Conservation (phyloP, 2,329 filamentous ascomycete genomes). For the Pyrenophora tritici-repentis region DNA sequence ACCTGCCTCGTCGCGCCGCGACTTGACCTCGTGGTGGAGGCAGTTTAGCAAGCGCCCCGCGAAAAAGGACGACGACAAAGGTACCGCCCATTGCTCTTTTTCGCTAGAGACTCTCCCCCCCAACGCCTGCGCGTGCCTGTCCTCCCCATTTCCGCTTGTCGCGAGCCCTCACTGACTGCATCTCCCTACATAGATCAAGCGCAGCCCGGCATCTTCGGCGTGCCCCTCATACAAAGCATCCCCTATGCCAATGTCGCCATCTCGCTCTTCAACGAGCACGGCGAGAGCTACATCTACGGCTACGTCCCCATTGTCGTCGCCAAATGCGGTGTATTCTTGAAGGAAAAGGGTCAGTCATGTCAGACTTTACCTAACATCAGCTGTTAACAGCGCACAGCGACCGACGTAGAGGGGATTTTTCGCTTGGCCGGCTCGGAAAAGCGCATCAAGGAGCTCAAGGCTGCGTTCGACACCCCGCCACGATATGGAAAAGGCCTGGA, state of each 20-base stretch:
- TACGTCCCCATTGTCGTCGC: conserved; percentile 98
- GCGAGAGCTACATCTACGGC: conserved; percentile 95
- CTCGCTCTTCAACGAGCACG: conserved; percentile 88
- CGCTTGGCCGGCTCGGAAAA: conserved; percentile 95
- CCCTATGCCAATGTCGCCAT: conserved; percentile 98
- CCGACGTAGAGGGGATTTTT: conserved; percentile 94
- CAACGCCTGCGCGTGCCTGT: neutral
- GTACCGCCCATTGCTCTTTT: conserved; percentile 47
- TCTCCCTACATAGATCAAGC: conserved; percentile 44
- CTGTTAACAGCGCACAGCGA: conserved; percentile 64
- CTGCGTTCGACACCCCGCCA: conserved; percentile 83
- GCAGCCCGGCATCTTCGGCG: conserved; percentile 84
- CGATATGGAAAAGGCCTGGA: conserved; percentile 95
- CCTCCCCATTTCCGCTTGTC: conserved; percentile 18
- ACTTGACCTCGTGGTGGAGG: conserved; percentile 97
- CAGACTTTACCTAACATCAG: neutral
- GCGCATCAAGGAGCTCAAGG: conserved; percentile 94
- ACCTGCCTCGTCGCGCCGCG: conserved; percentile 81
- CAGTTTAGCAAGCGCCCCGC: conserved; percentile 73
- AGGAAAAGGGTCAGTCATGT: conserved; percentile 82
- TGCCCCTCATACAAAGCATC: conserved; percentile 91
- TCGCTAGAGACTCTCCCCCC: too few species aligned
- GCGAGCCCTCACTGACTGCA: conserved; percentile 30
- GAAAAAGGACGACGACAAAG: conserved; percentile 67
- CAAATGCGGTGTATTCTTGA: conserved; percentile 95